Base-by-base conservation (phyloP, 805 yeast genomes). In the Wickerhamomyces chambardii region DNA sequence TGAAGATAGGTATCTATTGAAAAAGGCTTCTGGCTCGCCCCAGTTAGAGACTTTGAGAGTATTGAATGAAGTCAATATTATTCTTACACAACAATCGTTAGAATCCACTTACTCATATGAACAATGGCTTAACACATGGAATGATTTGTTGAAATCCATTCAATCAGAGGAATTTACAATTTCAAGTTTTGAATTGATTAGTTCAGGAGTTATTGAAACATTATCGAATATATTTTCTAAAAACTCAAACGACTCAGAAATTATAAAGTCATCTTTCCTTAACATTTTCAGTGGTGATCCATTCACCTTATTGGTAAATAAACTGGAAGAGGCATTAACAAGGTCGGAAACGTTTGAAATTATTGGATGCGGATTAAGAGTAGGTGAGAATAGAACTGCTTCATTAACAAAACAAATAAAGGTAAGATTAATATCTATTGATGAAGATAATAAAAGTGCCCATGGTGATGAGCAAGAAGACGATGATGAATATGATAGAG, bases 331-430 rank as follows among this genome's bases (percentile, higher is more conserved):
- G 37, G 75, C 84, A 0, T 56, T 86, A 17, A 75, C 84, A 1
- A 67, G 95, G 45, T 65, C 76, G 0, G 96, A 87, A 51, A 63
- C 79, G 0, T 84, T 86, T 52, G 81, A 76, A 29, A 73, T 86
- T 15, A 53, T 61, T 11, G 59, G 60, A 11, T 57, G 59, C 37
- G 48, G 84, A 3, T 35, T 60, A 22, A 55, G 47, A 30, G 52
- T 57, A 7, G 58, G 55, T 19, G 63, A 61, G 27, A 56, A 55
- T 17, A 71, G 74, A 19, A 70, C 84, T 2, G 63, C 76, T 0
- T 68, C 79, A 0, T 66, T 87, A 69, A 83, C 87, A 0, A 78
- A 74, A 37, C 95, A 84, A 52, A 59, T 86, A 29, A 76, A 75
- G 36, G 42, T 86, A 14, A 73, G 68, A 41, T 61, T 86, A 4